Percentiles rank a stretch among this genome's conserved stretches.
phyloP scores from a whole-genome alignment of 371 early-diverging fungal species.

The Thermomucor indicae-seudaticae region DNA sequence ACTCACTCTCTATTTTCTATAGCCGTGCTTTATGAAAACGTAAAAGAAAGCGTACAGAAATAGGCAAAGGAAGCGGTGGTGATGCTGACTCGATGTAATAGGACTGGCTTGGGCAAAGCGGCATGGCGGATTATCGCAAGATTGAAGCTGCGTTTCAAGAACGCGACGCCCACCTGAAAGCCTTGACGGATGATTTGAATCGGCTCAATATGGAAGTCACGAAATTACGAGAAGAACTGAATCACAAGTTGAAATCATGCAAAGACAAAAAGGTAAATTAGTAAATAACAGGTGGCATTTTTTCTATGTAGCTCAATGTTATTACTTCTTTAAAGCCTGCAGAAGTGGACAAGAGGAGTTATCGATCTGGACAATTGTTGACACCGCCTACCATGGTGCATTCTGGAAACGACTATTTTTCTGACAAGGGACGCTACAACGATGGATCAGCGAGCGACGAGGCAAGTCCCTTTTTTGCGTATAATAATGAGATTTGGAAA shows the following conservation, averaged over 20 bases:
- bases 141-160: conserved; percentile 57
- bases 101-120: conserved; percentile 50
- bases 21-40: conserved; percentile 65
- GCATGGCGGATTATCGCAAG: conserved; percentile 51
- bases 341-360: no score
- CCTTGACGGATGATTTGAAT: conserved; percentile 51
- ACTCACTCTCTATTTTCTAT: neutral
- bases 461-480: neutral
- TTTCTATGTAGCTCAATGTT: conserved; percentile 8
- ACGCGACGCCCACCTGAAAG: conserved; percentile 49
- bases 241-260: conserved; percentile 46
- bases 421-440: neutral
- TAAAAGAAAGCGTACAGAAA: no score
- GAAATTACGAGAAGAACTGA: conserved; percentile 51
- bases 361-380: conserved; percentile 11
- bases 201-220: conserved; percentile 47
- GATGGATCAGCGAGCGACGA: neutral
- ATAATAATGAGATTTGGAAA: no score
- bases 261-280: conserved; percentile 57
- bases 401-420: conserved; percentile 1
- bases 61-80: no score
- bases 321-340: no score
- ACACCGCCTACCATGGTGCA: conserved; percentile 15
- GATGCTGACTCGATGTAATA: conserved; percentile 3
- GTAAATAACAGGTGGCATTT: neutral